Evolutionary conservation across 2,329 filamentous ascomycete genomes (phyloP).

Genomic region (Beauveria sp.): DNA sequence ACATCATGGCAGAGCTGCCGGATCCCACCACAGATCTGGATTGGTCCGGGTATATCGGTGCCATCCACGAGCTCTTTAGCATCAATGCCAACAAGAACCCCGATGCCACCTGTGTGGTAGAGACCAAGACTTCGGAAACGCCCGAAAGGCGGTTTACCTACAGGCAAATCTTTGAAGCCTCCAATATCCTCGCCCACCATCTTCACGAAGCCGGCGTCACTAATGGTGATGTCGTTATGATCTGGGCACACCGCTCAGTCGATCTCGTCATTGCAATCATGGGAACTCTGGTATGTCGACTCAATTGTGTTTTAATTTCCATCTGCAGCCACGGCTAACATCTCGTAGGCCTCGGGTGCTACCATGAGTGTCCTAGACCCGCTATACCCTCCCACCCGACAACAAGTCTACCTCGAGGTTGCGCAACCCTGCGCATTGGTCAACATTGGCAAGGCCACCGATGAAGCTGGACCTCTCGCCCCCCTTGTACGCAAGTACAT

Average conservation of each 20-base stretch:
- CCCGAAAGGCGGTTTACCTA: constrained; percentile 46
- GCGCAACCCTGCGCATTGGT: constrained; percentile 61
- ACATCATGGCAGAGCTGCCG: constrained; percentile 31
- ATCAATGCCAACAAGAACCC: constrained; percentile 61
- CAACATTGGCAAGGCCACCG: constrained; percentile 62
- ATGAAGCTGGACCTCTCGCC: constrained; percentile 46
- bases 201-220: constrained; percentile 65
- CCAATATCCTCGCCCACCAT: constrained; percentile 73
- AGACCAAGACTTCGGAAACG: constrained; percentile 33
- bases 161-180: constrained; percentile 75
- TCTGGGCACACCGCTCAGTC: constrained; percentile 77
- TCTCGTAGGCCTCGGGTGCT: no score
- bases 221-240: constrained; percentile 86
- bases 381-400: no score
- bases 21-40: constrained; percentile 61
- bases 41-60: constrained; percentile 57
- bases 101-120: constrained; percentile 44
- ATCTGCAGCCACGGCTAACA: background rate
- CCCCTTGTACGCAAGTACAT: constrained; percentile 54
- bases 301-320: background rate
- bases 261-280: constrained; percentile 62
- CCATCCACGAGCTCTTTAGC: constrained; percentile 65
- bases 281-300: constrained; percentile 46
- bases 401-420: constrained; percentile 64
- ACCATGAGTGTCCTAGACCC: no score